Conservation (phyloP, 345 rosid species). For the Rhodamnia argentea region DNA sequence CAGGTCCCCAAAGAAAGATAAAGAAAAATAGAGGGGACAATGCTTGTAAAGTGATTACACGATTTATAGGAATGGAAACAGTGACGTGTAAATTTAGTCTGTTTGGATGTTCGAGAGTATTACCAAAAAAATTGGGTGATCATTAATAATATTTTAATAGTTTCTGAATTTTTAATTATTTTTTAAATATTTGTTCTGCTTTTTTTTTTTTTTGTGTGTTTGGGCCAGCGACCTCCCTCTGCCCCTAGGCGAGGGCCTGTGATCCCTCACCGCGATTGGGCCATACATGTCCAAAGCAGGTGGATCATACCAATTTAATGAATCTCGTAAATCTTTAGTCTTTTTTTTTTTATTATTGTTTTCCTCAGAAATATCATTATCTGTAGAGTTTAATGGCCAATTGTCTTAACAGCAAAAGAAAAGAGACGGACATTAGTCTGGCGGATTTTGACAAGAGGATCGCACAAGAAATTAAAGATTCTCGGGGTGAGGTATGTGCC, state of each 20-base stretch:
- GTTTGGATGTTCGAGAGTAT: no score
- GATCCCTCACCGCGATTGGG: no score
- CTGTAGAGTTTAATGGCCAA: not conserved
- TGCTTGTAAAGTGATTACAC: not conserved
- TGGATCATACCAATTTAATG: not conserved
- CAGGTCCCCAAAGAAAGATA: not conserved
- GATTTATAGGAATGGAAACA: not conserved
- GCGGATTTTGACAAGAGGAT: conserved; percentile 70
- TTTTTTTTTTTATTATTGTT: not conserved
- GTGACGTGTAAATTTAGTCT: not conserved
- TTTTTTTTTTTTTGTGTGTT: no score
- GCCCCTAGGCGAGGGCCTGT: no score
- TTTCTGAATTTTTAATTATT: no score
- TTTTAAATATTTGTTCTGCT: no score
- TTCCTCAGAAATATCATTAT: not conserved
- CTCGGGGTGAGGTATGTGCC: conserved; percentile 58
- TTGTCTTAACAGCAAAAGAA: not conserved
- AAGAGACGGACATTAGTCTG: conserved; percentile 10
- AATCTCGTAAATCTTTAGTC: not conserved
- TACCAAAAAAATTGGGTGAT: no score
- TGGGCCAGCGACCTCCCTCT: no score
- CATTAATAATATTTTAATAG: no score
- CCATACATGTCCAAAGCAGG: not conserved
- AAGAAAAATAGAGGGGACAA: not conserved
- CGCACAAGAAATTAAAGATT: conserved; percentile 72